These are phyloP conservation scores for Ceriops tagal DNA, from an alignment of 345 rosid genomes.

Conservation along the genomic window DNA sequence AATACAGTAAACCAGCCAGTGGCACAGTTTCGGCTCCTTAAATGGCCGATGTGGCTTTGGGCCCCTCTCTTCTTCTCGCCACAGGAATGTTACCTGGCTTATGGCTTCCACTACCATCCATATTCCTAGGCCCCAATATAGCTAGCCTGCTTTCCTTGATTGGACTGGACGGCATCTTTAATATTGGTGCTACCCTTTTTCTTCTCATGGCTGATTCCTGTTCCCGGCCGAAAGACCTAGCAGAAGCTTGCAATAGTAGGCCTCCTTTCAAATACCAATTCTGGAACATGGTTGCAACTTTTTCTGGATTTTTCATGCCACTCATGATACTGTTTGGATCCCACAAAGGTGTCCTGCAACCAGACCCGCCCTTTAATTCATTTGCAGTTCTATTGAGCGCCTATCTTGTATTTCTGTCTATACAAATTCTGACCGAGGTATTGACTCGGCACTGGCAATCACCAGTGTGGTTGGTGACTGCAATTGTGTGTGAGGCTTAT, in stretches of 20 bases:
- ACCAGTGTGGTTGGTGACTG: slow-evolving; percentile 89
- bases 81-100: slow-evolving; percentile 86
- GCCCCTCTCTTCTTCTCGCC: slow-evolving; percentile 74
- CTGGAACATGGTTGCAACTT: slow-evolving; percentile 65
- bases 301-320: slow-evolving; percentile 62
- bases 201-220: slow-evolving; percentile 87
- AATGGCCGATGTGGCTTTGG: slow-evolving; percentile 95
- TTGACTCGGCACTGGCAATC: slow-evolving; percentile 93
- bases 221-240: slow-evolving; percentile 46
- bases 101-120: slow-evolving; percentile 85
- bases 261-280: slow-evolving; percentile 80
- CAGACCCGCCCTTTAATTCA: slow-evolving; percentile 59
- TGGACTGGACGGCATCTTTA: slow-evolving; percentile 86
- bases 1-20: slow-evolving; percentile 21
- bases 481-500: slow-evolving; percentile 80
- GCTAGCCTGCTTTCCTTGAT: slow-evolving; percentile 84
- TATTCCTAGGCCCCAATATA: slow-evolving; percentile 75
- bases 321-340: slow-evolving; percentile 50
- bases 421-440: slow-evolving; percentile 79
- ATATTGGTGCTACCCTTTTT: slow-evolving; percentile 78
- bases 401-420: slow-evolving; percentile 67
- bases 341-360: slow-evolving; percentile 62
- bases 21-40: slow-evolving; percentile 48
- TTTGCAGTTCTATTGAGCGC: slow-evolving; percentile 69
- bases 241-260: slow-evolving; percentile 41